Evolutionary conservation across 2,329 filamentous ascomycete species (phyloP).

Genomic region (Diaporthe humulicola): DNA sequence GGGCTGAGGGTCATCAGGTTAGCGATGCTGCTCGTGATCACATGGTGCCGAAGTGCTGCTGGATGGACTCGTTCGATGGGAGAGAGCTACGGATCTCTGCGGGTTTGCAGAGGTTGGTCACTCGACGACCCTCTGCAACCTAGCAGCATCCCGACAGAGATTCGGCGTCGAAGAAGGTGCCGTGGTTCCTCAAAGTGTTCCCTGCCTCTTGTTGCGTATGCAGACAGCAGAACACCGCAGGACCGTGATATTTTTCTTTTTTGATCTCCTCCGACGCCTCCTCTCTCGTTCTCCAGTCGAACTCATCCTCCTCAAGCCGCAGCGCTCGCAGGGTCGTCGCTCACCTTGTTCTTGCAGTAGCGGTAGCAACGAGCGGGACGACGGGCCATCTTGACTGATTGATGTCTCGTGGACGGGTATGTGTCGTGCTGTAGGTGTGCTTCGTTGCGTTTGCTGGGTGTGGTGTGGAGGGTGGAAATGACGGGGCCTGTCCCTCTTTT

Average conservation of each 20-base stretch:
- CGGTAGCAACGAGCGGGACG: constrained; percentile 99
- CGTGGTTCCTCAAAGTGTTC: background rate
- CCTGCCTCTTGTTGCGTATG: background rate
- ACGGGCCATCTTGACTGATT: constrained; percentile 95
- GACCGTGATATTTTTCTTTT: background rate
- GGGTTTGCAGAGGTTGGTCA: constrained; percentile 18
- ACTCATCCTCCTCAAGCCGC: background rate
- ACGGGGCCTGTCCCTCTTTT: constrained; percentile 42
- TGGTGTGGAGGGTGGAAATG: constrained; percentile 47
- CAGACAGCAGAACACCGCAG: constrained; percentile 22
- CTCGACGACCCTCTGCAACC: background rate
- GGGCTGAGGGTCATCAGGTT: constrained; percentile 79
- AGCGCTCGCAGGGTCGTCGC: constrained; percentile 50
- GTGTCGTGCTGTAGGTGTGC: constrained; percentile 51
- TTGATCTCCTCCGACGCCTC: background rate
- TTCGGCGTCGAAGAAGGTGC: background rate
- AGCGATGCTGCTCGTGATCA: constrained; percentile 43
- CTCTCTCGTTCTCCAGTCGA: background rate
- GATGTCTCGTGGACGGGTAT: constrained; percentile 60
- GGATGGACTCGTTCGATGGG: background rate
- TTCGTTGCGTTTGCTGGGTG: constrained; percentile 57
- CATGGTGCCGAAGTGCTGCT: constrained; percentile 2
- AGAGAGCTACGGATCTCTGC: background rate
- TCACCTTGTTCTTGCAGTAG: constrained; percentile 99
- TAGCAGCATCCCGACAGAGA: background rate